Evolutionary conservation across 352 stramenopile species (phyloP).

Genomic region (Poterioochromonas sp.): DNA sequence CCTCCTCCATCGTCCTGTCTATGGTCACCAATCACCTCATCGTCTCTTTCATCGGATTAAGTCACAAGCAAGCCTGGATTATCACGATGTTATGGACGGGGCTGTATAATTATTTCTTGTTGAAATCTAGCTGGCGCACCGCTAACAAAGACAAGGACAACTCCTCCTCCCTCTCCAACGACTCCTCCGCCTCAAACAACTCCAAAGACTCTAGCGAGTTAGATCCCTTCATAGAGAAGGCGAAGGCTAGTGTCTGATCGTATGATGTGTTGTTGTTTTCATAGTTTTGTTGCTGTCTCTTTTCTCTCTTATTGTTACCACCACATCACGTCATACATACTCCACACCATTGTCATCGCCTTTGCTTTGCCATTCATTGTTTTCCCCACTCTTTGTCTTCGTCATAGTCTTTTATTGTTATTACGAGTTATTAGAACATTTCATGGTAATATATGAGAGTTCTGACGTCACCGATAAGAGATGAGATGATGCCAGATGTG

Average conservation of each 20-base stretch:
- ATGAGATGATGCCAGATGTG: too few species aligned
- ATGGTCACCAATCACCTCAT: slow-evolving; percentile 1
- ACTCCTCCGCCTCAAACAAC: too few species aligned
- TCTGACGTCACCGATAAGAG: too few species aligned
- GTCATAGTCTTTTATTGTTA: background rate
- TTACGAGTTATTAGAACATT: background rate
- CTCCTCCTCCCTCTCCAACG: background rate
- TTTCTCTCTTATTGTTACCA: background rate
- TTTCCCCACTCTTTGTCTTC: background rate
- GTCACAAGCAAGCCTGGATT: slow-evolving; percentile 5
- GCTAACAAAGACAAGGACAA: slow-evolving; percentile 39
- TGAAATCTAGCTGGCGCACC: background rate
- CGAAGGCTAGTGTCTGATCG: background rate
- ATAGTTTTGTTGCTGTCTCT: background rate
- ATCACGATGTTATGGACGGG: slow-evolving; percentile 22
- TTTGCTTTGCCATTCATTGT: background rate
- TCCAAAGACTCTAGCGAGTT: background rate
- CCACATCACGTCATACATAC: background rate
- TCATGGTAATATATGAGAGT: background rate
- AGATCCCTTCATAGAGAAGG: background rate
- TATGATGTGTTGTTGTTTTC: background rate
- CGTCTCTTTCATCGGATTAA: background rate
- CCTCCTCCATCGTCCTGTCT: background rate
- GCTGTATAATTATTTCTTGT: slow-evolving; percentile 18
- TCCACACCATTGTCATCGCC: background rate